These are phyloP conservation scores for Tieghemostelium lacteum DNA, from an alignment of 78 protist genomes.

Conservation along the genomic window DNA sequence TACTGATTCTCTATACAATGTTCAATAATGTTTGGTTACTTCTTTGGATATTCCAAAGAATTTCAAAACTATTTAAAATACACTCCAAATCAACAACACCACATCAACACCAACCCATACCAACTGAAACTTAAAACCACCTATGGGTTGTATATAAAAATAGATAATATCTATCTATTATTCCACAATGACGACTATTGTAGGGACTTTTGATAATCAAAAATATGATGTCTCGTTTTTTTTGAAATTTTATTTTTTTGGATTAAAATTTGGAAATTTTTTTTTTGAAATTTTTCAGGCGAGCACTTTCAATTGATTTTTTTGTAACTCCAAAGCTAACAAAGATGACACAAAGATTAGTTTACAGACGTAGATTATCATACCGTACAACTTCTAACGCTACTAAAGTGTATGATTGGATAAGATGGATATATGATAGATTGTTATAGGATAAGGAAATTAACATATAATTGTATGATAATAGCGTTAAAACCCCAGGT, in stretches of 20 bases:
- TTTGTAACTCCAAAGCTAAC: not conserved
- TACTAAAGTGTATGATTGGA: conserved; percentile 56
- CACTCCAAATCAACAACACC: too few relatives aligned
- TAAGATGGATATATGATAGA: not conserved
- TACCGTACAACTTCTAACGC: conserved; percentile 88
- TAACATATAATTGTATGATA: not conserved
- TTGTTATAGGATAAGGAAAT: not conserved
- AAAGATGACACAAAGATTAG: conserved; percentile 86
- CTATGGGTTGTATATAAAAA: too few relatives aligned
- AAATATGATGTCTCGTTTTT: not conserved
- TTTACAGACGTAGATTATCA: conserved; percentile 91
- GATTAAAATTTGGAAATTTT: not conserved
- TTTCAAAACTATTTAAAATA: not conserved
- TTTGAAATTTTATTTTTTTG: not conserved
- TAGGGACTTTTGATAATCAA: not conserved
- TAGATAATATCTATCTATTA: not conserved
- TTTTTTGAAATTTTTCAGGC: conserved; percentile 1
- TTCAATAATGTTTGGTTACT: not conserved
- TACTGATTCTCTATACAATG: too few relatives aligned
- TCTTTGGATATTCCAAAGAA: not conserved
- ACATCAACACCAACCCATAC: too few relatives aligned
- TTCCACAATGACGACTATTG: not conserved
- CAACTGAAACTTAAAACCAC: too few relatives aligned
- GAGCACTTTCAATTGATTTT: not conserved
- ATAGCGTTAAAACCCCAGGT: conserved; percentile 87